Base-by-base conservation (phyloP, 2,329 filamentous ascomycete species). In the Exophiala alcalophila region DNA sequence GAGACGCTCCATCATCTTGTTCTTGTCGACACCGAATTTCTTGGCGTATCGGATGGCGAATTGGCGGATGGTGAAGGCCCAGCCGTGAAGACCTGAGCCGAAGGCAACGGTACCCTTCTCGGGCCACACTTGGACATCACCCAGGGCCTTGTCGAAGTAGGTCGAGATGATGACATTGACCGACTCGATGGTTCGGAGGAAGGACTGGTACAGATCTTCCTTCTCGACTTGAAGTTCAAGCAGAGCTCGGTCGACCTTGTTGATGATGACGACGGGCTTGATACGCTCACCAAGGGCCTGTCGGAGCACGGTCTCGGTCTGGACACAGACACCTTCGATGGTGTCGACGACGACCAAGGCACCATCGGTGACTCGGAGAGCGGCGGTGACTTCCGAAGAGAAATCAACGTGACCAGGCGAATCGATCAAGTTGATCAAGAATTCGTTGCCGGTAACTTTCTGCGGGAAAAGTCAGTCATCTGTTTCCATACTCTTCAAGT, bases 1-100 rank as follows among this genome's bases (percentile, higher is more conserved):
- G 61, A 98, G 88, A 84, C 92, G 89, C 79, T 96, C 88, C 86
- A 97, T 95, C 92, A 98, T 96, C 88, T 97, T 97, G 78, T 83
- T 85, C 73, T 90, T 90, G 83, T 98, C 91, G 63, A 98, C 92
- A 85, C 92, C 92, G 65, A 98, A 98, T 78, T 98, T 98, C 89
- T 97, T 97, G 74, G 91, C 86, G 72, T 98, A 98, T 65, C 84
- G 83, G 67, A 81, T 72, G 61, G 92, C 92, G 73, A 98, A 98
- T 74, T 98, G 92, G 67, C 92, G 87, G 77, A 97, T 76, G 65
- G 92, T 98, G 84, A 98, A 98, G 65, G 89, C 91, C 92, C 92
- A 98, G 73, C 92, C 92, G 80, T 98, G 92, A 56, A 97, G 90
- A 85, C 91, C 92, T 72, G 92, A 97, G 76, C 90, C 92, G 79